Percentiles rank a stretch among this genome's conserved stretches.
Evolutionary conservation across 192 early-diverging fungal genomes (phyloP).

Genomic region (Endogone sp.): DNA sequence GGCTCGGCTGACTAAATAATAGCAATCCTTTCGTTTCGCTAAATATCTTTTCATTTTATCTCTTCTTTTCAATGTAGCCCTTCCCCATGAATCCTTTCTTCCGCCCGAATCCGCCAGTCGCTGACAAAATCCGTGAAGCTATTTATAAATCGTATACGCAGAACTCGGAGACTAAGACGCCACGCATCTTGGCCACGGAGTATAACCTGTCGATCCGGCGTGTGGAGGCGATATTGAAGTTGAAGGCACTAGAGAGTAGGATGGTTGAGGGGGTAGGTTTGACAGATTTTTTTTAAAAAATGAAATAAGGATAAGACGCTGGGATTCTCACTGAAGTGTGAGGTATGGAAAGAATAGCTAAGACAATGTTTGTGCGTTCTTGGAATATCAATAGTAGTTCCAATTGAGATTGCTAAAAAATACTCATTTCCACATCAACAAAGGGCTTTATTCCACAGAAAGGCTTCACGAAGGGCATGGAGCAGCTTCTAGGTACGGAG

Average conservation of each 20-base stretch:
- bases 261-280: constrained; percentile 58
- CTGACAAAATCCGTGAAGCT: constrained; percentile 59
- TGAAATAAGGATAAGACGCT: background rate
- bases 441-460: constrained; percentile 57
- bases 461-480: constrained; percentile 79
- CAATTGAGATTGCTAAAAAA: no score
- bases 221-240: constrained; percentile 84
- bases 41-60: constrained; percentile 13
- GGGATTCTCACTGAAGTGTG: background rate
- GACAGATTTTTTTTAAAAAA: background rate
- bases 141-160: constrained; percentile 67
- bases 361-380: no score
- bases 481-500: constrained; percentile 66
- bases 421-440: no score
- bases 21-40: background rate
- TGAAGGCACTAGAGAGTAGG: constrained; percentile 77
- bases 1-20: background rate
- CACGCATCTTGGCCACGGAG: constrained; percentile 64
- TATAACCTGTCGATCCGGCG: constrained; percentile 77
- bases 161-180: constrained; percentile 58
- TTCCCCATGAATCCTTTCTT: constrained; percentile 92
- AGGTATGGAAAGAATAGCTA: constrained; percentile 6
- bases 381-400: no score
- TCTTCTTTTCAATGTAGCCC: constrained; percentile 42
- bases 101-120: constrained; percentile 70